Conservation (phyloP, 768 basidiomycete genomes). For the Lentinula raphanica region DNA sequence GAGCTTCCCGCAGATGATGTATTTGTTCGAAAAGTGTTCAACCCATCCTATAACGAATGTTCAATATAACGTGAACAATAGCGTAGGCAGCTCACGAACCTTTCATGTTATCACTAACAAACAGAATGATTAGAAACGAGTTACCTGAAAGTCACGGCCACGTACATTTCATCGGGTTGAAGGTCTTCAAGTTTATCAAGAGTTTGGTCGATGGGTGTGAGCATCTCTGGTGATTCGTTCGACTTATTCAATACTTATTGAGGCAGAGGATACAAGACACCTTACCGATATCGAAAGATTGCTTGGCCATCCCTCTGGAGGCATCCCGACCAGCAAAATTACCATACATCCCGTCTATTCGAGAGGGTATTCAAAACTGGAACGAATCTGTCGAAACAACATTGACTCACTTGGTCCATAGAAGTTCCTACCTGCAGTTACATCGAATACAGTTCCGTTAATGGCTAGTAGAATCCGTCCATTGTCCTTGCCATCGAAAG, state of each 20-base stretch:
- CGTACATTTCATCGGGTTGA: constrained; percentile 77
- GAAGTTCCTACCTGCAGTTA: constrained; percentile 82
- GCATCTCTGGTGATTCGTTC: constrained; percentile 58
- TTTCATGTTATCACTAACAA: constrained; percentile 82
- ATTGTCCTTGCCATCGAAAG: constrained; percentile 59
- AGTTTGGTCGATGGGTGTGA: constrained; percentile 81
- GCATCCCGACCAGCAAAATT: constrained; percentile 98
- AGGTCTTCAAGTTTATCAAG: constrained; percentile 82
- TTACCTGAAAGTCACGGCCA: constrained; percentile 9
- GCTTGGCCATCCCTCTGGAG: constrained; percentile 95
- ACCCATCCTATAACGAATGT: constrained; percentile 75
- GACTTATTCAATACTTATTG: not conserved
- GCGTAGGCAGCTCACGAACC: constrained; percentile 36
- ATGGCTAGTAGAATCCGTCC: constrained; percentile 84
- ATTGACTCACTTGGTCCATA: constrained; percentile 82
- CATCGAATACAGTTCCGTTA: constrained; percentile 86
- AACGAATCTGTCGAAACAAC: not conserved
- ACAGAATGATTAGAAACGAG: constrained; percentile 3
- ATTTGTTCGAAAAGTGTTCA: constrained; percentile 90
- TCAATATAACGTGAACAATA: not conserved
- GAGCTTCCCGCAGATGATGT: constrained; percentile 84
- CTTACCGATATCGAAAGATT: constrained; percentile 89
- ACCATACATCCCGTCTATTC: constrained; percentile 87
- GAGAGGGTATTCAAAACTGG: not conserved
- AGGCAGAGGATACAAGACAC: constrained; percentile 1